Evolutionary conservation across 1,284 basidiomycete genomes (phyloP).

Genomic region (Tilletia setariae): DNA sequence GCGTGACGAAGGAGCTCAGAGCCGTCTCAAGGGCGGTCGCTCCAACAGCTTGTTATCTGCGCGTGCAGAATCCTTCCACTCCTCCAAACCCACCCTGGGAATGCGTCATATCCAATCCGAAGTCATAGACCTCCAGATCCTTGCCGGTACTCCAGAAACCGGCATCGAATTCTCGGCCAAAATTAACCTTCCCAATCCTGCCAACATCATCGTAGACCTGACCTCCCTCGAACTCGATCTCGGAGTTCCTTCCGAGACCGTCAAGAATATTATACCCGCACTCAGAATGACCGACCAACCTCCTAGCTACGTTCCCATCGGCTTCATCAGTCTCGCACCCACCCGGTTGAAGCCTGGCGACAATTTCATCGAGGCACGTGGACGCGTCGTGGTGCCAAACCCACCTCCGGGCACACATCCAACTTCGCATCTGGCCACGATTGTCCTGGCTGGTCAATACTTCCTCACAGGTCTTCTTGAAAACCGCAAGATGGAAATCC

Average conservation of each 20-base stretch:
- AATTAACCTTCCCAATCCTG: conserved; percentile 11
- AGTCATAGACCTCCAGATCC: not conserved
- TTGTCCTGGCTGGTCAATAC: not conserved
- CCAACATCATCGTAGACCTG: conserved; percentile 9
- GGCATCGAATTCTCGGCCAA: conserved; percentile 4
- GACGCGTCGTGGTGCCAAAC: not conserved
- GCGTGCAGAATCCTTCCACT: too few species aligned
- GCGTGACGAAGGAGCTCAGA: too few species aligned
- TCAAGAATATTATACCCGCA: not conserved
- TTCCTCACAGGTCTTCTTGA: conserved; percentile 6
- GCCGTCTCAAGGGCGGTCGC: too few species aligned
- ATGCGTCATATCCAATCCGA: not conserved
- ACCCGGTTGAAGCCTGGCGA: not conserved
- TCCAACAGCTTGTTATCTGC: too few species aligned
- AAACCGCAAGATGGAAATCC: not conserved
- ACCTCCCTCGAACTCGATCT: conserved; percentile 5
- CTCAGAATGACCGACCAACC: not conserved
- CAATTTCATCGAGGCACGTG: not conserved
- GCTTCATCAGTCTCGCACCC: not conserved
- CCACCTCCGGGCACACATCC: conserved; percentile 11
- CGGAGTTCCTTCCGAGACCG: not conserved
- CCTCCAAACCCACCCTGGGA: too few species aligned
- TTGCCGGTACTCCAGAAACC: not conserved
- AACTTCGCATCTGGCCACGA: conserved; percentile 7
- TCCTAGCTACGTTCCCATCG: not conserved